Evolutionary conservation across 352 stramenopile species (phyloP).

Genomic region (Elongisporangium prolatum): DNA sequence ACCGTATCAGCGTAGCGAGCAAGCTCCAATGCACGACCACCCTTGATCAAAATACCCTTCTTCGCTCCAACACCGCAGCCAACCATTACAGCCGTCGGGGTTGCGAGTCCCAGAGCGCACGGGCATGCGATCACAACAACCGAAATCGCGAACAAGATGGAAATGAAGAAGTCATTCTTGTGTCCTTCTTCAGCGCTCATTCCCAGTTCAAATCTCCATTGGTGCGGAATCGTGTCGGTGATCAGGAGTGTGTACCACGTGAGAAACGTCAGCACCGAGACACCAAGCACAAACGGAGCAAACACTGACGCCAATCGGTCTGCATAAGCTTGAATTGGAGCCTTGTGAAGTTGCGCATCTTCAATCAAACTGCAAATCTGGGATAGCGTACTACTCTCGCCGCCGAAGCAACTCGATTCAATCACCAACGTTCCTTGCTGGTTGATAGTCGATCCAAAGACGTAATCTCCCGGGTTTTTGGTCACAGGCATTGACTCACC

Average conservation of each 20-base stretch:
- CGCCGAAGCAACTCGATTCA: constrained; percentile 74
- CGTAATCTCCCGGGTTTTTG: constrained; percentile 70
- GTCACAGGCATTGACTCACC: constrained; percentile 86
- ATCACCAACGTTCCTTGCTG: constrained; percentile 83
- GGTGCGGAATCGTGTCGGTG: constrained; percentile 40
- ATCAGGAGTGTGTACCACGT: constrained; percentile 48
- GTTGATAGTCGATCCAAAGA: constrained; percentile 85
- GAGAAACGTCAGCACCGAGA: constrained; percentile 59
- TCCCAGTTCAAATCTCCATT: constrained; percentile 47
- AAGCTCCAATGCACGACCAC: constrained; percentile 73
- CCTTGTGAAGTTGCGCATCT: constrained; percentile 84
- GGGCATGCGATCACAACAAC: constrained; percentile 88
- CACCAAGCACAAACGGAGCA: constrained; percentile 57
- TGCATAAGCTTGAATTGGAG: constrained; percentile 84
- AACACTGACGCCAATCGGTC: constrained; percentile 64
- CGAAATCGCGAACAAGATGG: constrained; percentile 82
- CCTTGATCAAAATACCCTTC: constrained; percentile 88
- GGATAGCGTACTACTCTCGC: constrained; percentile 60
- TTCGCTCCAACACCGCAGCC: constrained; percentile 83
- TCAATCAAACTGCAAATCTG: constrained; percentile 84
- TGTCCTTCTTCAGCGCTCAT: constrained; percentile 44
- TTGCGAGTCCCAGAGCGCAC: constrained; percentile 79
- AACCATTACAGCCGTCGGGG: constrained; percentile 86
- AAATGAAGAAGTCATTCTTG: constrained; percentile 63
- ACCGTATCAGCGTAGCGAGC: constrained; percentile 81